phyloP scores from a whole-genome alignment of 129 eudicot genomes.

The carrot (Daucus carota) region DNA sequence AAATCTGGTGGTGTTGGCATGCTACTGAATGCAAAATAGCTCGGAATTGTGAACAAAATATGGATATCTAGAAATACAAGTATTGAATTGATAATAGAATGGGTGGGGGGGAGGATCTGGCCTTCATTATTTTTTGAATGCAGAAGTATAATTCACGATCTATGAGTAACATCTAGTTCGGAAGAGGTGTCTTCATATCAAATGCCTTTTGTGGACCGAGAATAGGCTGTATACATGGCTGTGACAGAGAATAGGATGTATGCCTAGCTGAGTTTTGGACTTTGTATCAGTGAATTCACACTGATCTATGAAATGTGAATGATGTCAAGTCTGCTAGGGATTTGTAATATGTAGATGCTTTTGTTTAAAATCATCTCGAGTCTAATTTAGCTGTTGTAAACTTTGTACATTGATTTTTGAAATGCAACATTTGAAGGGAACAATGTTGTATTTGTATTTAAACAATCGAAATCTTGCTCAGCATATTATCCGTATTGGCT shows the following conservation, averaged over 20 bases:
- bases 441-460: background rate
- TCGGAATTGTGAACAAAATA: conserved; percentile 31
- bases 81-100: background rate
- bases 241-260: background rate
- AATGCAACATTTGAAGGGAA: background rate
- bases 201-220: background rate
- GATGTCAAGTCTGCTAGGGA: background rate
- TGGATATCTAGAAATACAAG: conserved; percentile 13
- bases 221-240: background rate
- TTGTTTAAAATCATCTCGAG: background rate
- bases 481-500: no score
- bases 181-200: background rate
- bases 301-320: background rate
- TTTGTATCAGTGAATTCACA: background rate
- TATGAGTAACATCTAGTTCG: background rate
- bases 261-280: background rate
- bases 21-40: conserved; percentile 68
- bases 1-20: conserved; percentile 68
- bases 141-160: background rate
- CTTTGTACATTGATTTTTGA: background rate
- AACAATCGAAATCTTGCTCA: no score
- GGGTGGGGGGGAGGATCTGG: background rate
- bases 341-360: background rate
- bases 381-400: background rate
- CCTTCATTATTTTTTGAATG: background rate